Evolutionary conservation across 164 flowering plant genomes (phyloP), one percentile per base, ranked within the genome.

Genomic region (Vitis vinifera): DNA sequence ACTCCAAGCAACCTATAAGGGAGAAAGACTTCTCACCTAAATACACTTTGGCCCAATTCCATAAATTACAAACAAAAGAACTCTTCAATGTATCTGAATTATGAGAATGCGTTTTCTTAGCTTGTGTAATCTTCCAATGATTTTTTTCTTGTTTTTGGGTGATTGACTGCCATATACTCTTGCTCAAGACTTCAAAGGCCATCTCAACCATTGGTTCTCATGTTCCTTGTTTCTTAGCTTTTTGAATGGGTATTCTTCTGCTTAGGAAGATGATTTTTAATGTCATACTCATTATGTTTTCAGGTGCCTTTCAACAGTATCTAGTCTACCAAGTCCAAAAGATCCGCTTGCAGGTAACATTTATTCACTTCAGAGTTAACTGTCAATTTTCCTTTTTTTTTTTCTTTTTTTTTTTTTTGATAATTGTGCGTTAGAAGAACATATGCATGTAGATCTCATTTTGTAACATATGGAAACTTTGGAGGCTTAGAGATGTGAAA

Each of bases 241-340:
- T 17, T 57, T 58, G 10, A 49, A 27, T 69, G 52, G 29, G 17
- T 55, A 30, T 37, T 31, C 62, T 37, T 49, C 37, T 64, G 27
- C 31, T 3, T 50, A 29, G 17, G 10, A 31, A 44, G 2, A 31
- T 23, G 15, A 62, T 58, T 52, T 19, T 53, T 51, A 9, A 59
- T 47, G 17, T 52, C 17, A 14, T 53, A 5, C 49, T 55, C 29
- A 52, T 72, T 17, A 11, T 14, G 62, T 30, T 65, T 77, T 23
- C 83, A 89, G 93, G 93, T 47, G 77, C 86, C 68, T 91, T 95
- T 78, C 99, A 91, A 65, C 98, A 95, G 62, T 91, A 89, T 81
- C 78, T 93, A 67, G 93, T 89, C 9, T 90, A 87, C 76, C 97
- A 95, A 85, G 98, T 95, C 50, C 90, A 88, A 74, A 93, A 91